Base-by-base conservation (phyloP, 805 yeast species). In the Candida krabiensis region DNA sequence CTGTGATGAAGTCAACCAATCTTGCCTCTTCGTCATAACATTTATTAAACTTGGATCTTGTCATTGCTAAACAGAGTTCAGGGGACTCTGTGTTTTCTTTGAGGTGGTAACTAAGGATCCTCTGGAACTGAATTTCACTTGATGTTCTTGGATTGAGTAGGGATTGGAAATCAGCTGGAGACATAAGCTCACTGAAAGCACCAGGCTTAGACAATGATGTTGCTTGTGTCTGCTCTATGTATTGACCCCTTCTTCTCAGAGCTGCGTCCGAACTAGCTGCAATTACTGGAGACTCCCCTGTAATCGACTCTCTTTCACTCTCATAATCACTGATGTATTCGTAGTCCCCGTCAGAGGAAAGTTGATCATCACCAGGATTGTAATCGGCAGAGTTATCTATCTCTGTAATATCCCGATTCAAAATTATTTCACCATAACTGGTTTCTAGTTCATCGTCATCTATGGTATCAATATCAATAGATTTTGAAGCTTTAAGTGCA, bases 51-150 rank as follows among this genome's bases (percentile, higher is more conserved):
- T 41, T 34, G 5, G 66, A 55, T 40, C 68, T 47, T 7, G 68
- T 63, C 9, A 55, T 33, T 28, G 30, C 19, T n/a, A n/a, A n/a
- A n/a, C n/a, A n/a, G n/a, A n/a, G n/a, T 12, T 30, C 32, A n/a
- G 33, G 12, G 12, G 36, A 19, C 6, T 17, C 25, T 13, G 22
- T 4, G 11, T 43, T 25, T 17, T 30, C 33, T 8, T 5, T 22
- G 43, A 64, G 33, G 35, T 64, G 69, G 9, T 49, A 50, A 27
- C 55, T 46, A 31, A 63, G 37, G 12, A 64, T 61, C 15, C 58
- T 44, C 5, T 49, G 47, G n/a, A 53, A 52, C 19, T 28, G 46
- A 1, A 49, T 44, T 13, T 55, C 58, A n/a, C 59, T 60, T 1
- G 46, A 29, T n/a, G 51, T 44, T 14, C 43, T 35, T 13, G 63